Evolutionary conservation across 2,329 filamentous ascomycete species (phyloP), one percentile per base, ranked within the genome.

Genomic region (Paramyrothecium roridum): DNA sequence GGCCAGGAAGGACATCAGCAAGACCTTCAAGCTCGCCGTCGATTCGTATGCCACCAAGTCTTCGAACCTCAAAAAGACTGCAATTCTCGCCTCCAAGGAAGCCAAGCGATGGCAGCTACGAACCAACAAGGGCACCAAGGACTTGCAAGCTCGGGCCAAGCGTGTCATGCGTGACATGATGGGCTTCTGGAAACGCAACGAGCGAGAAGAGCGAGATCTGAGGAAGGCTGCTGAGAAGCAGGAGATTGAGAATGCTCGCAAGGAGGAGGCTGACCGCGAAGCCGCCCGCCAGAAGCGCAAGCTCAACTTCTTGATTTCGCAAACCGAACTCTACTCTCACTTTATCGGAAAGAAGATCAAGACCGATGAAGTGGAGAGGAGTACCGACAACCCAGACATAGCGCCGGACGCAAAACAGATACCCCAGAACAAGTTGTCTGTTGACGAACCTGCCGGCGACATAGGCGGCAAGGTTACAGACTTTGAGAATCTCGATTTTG

Each of bases 271-370:
- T 6, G 95, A 98, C 65, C 92, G 96, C 61, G 95, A 99, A 82
- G 92, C 95, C 17, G 96, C 96, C 64, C 86, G 95, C 61, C 95
- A 99, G 77, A 96, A 96, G 84, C 87, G 95, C 66, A 99, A 99
- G 79, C 90, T 99, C 71, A 98, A 99, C 76, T 99, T 99, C 82
- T 83, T 99, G 60, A 99, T 99, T 72, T 97, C 93, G 1, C 95
- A 99, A 76, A 99, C 95, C 1, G 95, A 99, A 71, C 82, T 99
- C 52, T 99, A 99, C 79, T 98, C 93, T 46, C 95, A 99, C 80
- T 99, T 99, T 74, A 97, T 99, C 65, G 93, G 95, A 71, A 96
- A 96, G 78, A 99, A 99, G 80, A 96, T 98, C 75, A 96, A 96
- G 77, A 98, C 93, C 1, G 89, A 95, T 63, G 93, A 98, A 69